These are phyloP conservation scores for Nymphaea thermarum DNA, from an alignment of 164 flowering plant species.

Conservation along the genomic window DNA sequence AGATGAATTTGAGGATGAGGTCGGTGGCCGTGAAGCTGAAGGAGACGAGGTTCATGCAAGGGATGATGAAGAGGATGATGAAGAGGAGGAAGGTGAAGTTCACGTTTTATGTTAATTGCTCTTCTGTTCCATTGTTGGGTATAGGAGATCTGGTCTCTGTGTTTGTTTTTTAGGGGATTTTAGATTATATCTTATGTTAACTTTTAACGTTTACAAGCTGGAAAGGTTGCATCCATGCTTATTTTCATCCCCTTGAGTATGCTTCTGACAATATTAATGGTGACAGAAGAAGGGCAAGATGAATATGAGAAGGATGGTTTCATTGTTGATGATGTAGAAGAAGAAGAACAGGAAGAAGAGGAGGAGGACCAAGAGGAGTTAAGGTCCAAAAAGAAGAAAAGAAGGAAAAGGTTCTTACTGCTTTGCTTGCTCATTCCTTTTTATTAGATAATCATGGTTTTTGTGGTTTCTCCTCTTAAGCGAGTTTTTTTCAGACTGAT, in stretches of 20 bases:
- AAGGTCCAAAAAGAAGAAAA: conserved; percentile 69
- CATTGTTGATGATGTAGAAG: conserved; percentile 87
- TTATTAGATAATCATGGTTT: neutral
- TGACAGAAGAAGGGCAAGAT: conserved; percentile 71
- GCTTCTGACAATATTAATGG: no score
- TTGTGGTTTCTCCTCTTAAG: neutral
- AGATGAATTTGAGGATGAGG: conserved; percentile 47
- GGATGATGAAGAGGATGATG: conserved; percentile 36
- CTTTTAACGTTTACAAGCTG: no score
- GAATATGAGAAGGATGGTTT: conserved; percentile 94
- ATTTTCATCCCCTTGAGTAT: no score
- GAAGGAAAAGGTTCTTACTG: conserved; percentile 47
- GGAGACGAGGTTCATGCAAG: conserved; percentile 20
- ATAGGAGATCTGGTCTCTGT: no score
- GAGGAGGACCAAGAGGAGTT: conserved; percentile 60
- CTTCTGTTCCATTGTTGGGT: no score
- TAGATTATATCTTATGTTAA: no score
- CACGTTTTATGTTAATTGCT: neutral
- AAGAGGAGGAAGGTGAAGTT: conserved; percentile 32
- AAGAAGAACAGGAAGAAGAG: conserved; percentile 44
- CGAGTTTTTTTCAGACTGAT: neutral
- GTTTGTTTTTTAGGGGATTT: no score
- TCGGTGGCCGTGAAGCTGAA: conserved; percentile 28
- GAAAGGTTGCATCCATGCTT: no score
- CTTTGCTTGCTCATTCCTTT: neutral